A percentile compares a stretch with the other conserved stretches of the same genome.
Conservation (phyloP, 306 rosid species). For the Crataegus laevigata region DNA sequence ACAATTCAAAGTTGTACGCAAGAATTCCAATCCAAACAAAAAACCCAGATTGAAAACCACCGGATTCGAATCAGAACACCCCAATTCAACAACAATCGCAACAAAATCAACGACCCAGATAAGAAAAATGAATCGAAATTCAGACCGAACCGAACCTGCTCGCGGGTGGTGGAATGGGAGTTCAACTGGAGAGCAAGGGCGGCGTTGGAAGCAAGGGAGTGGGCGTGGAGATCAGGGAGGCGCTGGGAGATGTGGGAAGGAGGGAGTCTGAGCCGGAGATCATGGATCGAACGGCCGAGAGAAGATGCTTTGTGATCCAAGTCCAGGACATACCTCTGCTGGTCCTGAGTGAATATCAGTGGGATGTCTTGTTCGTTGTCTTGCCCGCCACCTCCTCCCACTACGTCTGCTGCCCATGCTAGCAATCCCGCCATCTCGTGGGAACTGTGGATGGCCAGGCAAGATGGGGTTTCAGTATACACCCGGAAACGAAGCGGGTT, state of each 20-base stretch:
- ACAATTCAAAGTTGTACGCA: not conserved
- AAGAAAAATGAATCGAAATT: not conserved
- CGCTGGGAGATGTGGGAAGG: slow-evolving; percentile 84
- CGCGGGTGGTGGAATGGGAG: slow-evolving; percentile 51
- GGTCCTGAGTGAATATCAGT: slow-evolving; percentile 46
- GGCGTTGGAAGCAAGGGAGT: slow-evolving; percentile 83
- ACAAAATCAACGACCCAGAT: not conserved
- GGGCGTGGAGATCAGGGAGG: slow-evolving; percentile 94
- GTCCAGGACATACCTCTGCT: slow-evolving; percentile 53
- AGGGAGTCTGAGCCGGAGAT: slow-evolving; percentile 84
- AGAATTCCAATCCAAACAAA: not conserved
- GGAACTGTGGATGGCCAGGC: not conserved
- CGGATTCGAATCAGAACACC: not conserved
- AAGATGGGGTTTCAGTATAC: not conserved
- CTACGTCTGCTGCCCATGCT: slow-evolving; percentile 98
- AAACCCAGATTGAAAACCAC: not conserved
- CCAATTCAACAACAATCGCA: not conserved
- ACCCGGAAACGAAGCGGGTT: not conserved
- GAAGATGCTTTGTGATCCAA: slow-evolving; percentile 50
- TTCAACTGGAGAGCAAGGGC: slow-evolving; percentile 54
- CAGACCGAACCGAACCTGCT: slow-evolving; percentile 42
- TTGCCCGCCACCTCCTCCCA: slow-evolving; percentile 47
- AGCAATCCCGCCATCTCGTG: slow-evolving; percentile 77
- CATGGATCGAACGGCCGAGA: slow-evolving; percentile 68
- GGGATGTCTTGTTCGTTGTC: slow-evolving; percentile 44